Percentiles rank a stretch among this genome's conserved stretches.
Conservation (phyloP, 345 rosid species). For the Lepidium didymum region DNA sequence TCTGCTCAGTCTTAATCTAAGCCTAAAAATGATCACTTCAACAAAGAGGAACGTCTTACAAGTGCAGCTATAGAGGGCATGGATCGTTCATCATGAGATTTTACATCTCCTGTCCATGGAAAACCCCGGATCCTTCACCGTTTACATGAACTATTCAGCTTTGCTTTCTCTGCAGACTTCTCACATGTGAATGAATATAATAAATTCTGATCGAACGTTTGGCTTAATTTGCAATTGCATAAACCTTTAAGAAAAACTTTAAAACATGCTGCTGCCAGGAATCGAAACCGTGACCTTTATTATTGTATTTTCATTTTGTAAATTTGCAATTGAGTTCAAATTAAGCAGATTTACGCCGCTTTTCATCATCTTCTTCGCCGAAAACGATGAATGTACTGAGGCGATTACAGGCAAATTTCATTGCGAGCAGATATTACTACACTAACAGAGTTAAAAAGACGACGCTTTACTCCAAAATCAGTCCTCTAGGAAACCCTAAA, state of each 20-base stretch:
- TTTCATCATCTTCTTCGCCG: neutral
- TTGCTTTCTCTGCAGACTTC: neutral
- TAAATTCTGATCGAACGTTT: neutral
- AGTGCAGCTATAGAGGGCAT: neutral
- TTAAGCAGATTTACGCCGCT: neutral
- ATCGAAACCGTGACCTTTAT: neutral
- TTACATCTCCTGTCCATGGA: neutral
- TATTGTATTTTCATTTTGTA: neutral
- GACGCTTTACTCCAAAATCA: conserved; percentile 64
- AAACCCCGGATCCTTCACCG: neutral
- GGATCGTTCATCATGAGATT: neutral
- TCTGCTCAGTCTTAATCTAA: neutral
- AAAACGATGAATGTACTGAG: conserved; percentile 10
- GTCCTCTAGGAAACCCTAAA: conserved; percentile 63
- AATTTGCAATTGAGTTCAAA: neutral
- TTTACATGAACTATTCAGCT: neutral
- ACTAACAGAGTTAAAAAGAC: conserved; percentile 49
- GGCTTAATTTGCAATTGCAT: neutral
- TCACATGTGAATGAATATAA: no score
- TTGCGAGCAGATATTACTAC: conserved; percentile 44
- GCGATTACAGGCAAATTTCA: conserved; percentile 31
- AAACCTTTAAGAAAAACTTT: neutral
- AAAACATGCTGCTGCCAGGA: neutral
- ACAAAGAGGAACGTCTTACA: neutral
- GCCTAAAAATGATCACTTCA: neutral